phyloP scores from a whole-genome alignment of 805 yeast genomes.

The Yarrowia sp. region DNA sequence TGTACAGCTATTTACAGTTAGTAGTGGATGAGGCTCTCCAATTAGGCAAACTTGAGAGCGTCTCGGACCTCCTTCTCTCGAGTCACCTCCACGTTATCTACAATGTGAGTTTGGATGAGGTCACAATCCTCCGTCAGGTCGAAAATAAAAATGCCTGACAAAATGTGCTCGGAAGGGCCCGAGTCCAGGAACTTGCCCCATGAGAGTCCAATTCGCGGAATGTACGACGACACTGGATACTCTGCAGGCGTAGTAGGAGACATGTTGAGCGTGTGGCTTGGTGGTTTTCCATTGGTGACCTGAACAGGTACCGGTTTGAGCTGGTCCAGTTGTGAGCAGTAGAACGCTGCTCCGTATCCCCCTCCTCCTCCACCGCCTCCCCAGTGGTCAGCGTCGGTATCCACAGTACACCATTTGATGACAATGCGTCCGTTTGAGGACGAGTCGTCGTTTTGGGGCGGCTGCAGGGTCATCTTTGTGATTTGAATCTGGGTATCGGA shows the following conservation, averaged over 20 bases:
- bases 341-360: not conserved
- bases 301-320: not conserved
- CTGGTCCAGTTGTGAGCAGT: not conserved
- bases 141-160: slow-evolving; percentile 22
- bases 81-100: slow-evolving; percentile 20
- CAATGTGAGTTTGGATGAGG: slow-evolving; percentile 14
- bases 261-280: not conserved
- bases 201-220: not conserved
- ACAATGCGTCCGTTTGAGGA: not conserved
- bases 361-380: slow-evolving; percentile 7
- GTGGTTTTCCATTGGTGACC: not conserved
- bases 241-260: not conserved
- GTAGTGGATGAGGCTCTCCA: too few relatives aligned
- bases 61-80: not conserved
- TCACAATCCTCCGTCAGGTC: slow-evolving; percentile 12
- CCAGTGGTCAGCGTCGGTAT: not conserved
- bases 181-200: not conserved
- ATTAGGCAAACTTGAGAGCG: not conserved
- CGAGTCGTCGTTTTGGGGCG: slow-evolving; percentile 14
- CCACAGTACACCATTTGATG: slow-evolving; percentile 11
- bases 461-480: slow-evolving; percentile 9
- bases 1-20: slow-evolving; percentile 20
- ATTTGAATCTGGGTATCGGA: slow-evolving; percentile 1
- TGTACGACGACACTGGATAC: not conserved
- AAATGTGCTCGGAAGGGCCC: slow-evolving; percentile 1